Percentiles rank a stretch among this genome's conserved stretches.
These are phyloP conservation scores for Sclerotinia glacialis DNA, from an alignment of 2,329 filamentous ascomycete species.

Conservation along the genomic window DNA sequence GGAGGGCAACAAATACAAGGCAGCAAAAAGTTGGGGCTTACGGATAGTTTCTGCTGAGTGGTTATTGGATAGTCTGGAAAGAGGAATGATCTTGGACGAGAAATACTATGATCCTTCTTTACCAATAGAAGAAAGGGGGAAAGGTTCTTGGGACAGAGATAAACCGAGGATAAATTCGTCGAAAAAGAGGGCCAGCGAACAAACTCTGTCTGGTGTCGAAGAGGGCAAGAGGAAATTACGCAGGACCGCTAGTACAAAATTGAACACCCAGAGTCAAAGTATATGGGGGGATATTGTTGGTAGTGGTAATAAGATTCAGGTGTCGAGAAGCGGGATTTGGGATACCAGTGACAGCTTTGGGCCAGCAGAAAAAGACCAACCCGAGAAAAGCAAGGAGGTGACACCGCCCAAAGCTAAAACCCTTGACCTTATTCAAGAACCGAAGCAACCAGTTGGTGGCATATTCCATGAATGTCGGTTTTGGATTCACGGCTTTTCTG, in stretches of 20 bases:
- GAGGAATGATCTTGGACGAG: constrained; percentile 91
- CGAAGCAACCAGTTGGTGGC: constrained; percentile 32
- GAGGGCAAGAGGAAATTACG: constrained; percentile 76
- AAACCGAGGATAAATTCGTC: constrained; percentile 47
- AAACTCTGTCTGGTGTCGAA: constrained; percentile 46
- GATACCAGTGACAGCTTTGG: constrained; percentile 26
- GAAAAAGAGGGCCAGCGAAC: constrained; percentile 59
- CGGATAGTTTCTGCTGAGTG: constrained; percentile 78
- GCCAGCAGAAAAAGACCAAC: not conserved
- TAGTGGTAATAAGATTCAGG: constrained; percentile 35
- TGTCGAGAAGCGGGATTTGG: constrained; percentile 36
- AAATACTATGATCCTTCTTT: constrained; percentile 75
- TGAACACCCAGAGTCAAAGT: constrained; percentile 74
- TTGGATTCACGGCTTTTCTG: constrained; percentile 45
- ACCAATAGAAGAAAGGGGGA: constrained; percentile 67
- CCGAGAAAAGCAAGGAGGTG: constrained; percentile 10
- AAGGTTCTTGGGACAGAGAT: constrained; percentile 68
- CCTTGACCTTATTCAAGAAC: constrained; percentile 26
- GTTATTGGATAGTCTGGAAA: constrained; percentile 76
- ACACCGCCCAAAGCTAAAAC: not conserved
- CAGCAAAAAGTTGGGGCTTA: constrained; percentile 79
- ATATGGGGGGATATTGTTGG: constrained; percentile 91
- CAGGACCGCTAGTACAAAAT: constrained; percentile 79
- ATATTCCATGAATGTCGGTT: constrained; percentile 46
- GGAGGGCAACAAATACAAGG: constrained; percentile 84